phyloP scores from a whole-genome alignment of 2,329 filamentous ascomycete species.

The Aureobasidium leucospermi region DNA sequence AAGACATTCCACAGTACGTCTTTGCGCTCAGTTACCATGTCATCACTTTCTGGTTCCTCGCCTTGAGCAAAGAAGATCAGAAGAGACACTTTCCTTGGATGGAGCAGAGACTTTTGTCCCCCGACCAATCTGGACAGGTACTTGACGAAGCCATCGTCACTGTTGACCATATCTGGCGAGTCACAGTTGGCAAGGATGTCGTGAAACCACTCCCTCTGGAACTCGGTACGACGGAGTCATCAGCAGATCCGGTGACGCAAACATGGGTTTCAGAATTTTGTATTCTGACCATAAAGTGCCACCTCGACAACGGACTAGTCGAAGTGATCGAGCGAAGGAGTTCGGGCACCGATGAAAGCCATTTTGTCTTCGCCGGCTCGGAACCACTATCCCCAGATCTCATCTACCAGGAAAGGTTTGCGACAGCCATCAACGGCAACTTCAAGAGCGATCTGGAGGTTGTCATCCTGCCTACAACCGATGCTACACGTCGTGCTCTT shows the following conservation, averaged over 20 bases:
- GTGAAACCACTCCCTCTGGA: not conserved
- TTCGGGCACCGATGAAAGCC: constrained; percentile 16
- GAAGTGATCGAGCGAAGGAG: constrained; percentile 16
- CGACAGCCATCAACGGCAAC: constrained; percentile 10
- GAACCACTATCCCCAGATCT: constrained; percentile 50
- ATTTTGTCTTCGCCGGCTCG: constrained; percentile 5
- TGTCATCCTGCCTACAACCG: constrained; percentile 13
- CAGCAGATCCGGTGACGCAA: constrained; percentile 1
- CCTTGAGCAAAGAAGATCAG: constrained; percentile 75
- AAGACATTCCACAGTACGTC: constrained; percentile 86
- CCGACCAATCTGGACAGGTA: constrained; percentile 65
- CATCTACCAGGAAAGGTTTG: constrained; percentile 32
- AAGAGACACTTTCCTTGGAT: constrained; percentile 72
- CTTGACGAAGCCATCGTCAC: constrained; percentile 93
- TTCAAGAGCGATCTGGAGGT: constrained; percentile 11
- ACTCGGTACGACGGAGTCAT: not conserved
- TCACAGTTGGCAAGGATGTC: constrained; percentile 40
- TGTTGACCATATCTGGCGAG: constrained; percentile 88
- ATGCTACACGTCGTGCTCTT: constrained; percentile 59
- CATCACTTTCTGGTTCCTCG: constrained; percentile 94
- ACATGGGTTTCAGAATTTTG: constrained; percentile 15
- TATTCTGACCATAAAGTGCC: constrained; percentile 15
- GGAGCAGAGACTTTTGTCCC: constrained; percentile 27
- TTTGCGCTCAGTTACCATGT: constrained; percentile 91
- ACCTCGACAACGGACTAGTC: not conserved